Percentiles rank a stretch among this genome's conserved stretches.
These are phyloP conservation scores for Kodamaea arcana DNA, from an alignment of 1,139 yeast genomes.

Conservation along the genomic window DNA sequence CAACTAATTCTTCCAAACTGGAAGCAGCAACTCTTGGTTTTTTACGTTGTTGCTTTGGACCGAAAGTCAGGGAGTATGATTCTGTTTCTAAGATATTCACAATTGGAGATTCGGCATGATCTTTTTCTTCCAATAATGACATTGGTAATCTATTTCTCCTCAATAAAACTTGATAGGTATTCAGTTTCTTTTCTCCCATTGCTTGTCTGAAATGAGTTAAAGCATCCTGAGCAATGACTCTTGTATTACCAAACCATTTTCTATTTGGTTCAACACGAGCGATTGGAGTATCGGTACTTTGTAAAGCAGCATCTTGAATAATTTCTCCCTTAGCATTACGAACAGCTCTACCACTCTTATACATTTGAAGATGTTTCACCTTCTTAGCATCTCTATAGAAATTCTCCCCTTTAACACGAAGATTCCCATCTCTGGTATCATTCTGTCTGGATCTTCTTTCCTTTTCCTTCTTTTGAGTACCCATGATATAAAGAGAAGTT, in stretches of 20 bases:
- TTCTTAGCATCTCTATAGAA: constrained; percentile 93
- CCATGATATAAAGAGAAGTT: constrained; percentile 63
- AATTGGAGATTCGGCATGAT: constrained; percentile 66
- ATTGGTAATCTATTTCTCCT: constrained; percentile 91
- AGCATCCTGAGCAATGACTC: constrained; percentile 97
- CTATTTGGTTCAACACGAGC: constrained; percentile 96
- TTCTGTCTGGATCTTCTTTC: constrained; percentile 79
- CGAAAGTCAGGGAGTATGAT: constrained; percentile 76
- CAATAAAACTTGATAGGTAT: constrained; percentile 82
- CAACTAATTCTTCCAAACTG: constrained; percentile 78
- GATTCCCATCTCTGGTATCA: constrained; percentile 81
- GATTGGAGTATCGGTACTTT: constrained; percentile 80
- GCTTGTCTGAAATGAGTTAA: constrained; percentile 91
- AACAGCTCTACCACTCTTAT: constrained; percentile 83
- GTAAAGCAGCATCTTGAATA: constrained; percentile 81
- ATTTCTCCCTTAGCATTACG: constrained; percentile 87
- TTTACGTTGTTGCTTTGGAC: constrained; percentile 92
- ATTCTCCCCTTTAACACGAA: constrained; percentile 94
- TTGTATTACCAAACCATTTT: constrained; percentile 96
- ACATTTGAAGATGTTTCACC: constrained; percentile 87
- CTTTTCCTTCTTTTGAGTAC: constrained; percentile 89
- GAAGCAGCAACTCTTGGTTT: constrained; percentile 80
- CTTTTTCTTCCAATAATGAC: constrained; percentile 88
- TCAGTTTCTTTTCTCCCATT: constrained; percentile 80
- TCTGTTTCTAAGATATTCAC: constrained; percentile 87